phyloP scores from a whole-genome alignment of 768 basidiomycete species.

The Termitomyces sp. region DNA sequence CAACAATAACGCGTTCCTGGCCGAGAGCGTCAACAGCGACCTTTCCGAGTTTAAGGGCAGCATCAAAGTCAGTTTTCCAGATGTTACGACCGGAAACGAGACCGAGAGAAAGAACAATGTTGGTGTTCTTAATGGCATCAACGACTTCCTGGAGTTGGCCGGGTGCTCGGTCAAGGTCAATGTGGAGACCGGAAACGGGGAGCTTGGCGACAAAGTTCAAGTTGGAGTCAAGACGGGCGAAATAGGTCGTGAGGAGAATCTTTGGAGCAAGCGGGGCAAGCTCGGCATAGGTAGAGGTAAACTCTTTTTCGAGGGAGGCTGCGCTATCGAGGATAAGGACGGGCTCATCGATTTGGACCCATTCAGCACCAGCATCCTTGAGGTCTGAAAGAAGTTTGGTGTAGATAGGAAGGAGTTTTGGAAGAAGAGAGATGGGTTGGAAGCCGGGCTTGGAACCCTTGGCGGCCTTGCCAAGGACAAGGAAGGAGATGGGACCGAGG shows the following conservation, averaged over 20 bases:
- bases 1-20: slow-evolving; percentile 83
- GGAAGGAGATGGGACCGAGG: slow-evolving; percentile 93
- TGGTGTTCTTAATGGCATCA: slow-evolving; percentile 78
- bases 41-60: slow-evolving; percentile 77
- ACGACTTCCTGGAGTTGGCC: slow-evolving; percentile 81
- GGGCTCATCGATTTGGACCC: slow-evolving; percentile 97
- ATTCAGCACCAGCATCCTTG: slow-evolving; percentile 89
- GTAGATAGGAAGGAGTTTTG: slow-evolving; percentile 89
- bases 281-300: slow-evolving; percentile 72
- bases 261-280: slow-evolving; percentile 82
- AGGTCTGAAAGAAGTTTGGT: slow-evolving; percentile 84
- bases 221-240: slow-evolving; percentile 93
- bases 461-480: slow-evolving; percentile 85
- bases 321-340: slow-evolving; percentile 90
- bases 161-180: slow-evolving; percentile 94
- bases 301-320: slow-evolving; percentile 72
- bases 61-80: slow-evolving; percentile 95
- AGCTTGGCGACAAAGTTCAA: slow-evolving; percentile 85
- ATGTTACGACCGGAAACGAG: slow-evolving; percentile 98
- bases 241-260: slow-evolving; percentile 95
- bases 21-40: slow-evolving; percentile 83
- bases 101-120: slow-evolving; percentile 84
- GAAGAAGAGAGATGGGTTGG: slow-evolving; percentile 86
- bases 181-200: slow-evolving; percentile 89
- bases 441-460: slow-evolving; percentile 82